Conservation (phyloP, 257 asterid species). For the Fraxinus anomala region DNA sequence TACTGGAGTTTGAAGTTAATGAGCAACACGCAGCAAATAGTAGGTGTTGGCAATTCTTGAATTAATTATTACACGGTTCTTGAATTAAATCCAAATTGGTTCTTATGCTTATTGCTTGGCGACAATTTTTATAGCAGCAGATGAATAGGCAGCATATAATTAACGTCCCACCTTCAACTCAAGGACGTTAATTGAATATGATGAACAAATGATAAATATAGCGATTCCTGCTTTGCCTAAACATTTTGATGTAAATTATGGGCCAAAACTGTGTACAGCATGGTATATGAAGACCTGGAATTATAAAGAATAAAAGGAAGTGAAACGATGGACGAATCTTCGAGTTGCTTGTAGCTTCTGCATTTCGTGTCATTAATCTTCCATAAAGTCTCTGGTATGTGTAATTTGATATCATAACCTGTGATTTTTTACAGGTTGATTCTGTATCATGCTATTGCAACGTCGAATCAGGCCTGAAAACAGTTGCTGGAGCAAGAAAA, state of each 20-base stretch:
- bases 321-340: background rate
- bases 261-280: background rate
- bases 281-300: background rate
- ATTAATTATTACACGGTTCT: background rate
- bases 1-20: background rate
- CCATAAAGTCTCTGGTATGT: background rate
- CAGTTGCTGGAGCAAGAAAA: slow-evolving; percentile 63
- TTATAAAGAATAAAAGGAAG: background rate
- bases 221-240: background rate
- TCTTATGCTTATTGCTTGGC: background rate
- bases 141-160: slow-evolving; percentile 5
- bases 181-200: no score
- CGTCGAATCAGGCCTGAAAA: slow-evolving; percentile 60
- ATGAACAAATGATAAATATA: background rate
- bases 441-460: slow-evolving; percentile 70
- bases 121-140: background rate
- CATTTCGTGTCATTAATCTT: background rate
- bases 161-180: no score
- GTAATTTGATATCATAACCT: slow-evolving; percentile 3
- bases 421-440: slow-evolving; percentile 52
- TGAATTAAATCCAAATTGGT: background rate
- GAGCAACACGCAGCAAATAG: background rate
- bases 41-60: background rate
- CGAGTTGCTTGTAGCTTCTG: slow-evolving; percentile 3
- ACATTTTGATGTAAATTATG: background rate